A percentile compares a stretch with the other conserved stretches of the same genome.
Conservation (phyloP, 257 asterid species). For the Gentiana straminea region DNA sequence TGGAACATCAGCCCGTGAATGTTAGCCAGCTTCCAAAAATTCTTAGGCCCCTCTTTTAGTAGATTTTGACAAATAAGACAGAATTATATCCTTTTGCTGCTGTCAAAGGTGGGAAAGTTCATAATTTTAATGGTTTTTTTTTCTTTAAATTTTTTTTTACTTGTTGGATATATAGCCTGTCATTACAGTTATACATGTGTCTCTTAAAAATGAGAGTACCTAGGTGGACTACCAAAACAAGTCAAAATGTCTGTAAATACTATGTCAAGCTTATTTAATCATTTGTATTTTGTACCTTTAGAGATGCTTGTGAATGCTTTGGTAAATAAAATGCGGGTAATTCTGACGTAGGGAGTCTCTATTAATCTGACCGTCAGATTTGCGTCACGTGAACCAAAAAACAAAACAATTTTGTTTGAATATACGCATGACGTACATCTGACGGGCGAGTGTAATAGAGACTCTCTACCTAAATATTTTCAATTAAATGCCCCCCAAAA, state of each 20-base stretch:
- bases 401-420: too few species aligned
- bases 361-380: too few species aligned
- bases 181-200: constrained; percentile 1
- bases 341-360: too few species aligned
- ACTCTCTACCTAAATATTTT: too few species aligned
- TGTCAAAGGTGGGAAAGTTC: constrained; percentile 23
- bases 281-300: not conserved
- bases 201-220: too few species aligned
- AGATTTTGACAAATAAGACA: constrained; percentile 25
- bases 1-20: constrained; percentile 40
- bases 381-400: too few species aligned
- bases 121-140: constrained; percentile 1
- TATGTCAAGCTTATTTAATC: not conserved
- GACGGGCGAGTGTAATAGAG: too few species aligned
- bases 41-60: constrained; percentile 15
- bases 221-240: not conserved
- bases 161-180: not conserved
- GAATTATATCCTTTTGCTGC: constrained; percentile 22
- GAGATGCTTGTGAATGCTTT: not conserved
- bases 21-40: constrained; percentile 28
- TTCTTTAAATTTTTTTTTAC: too few species aligned
- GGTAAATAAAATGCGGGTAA: too few species aligned
- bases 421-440: too few species aligned
- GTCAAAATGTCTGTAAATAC: not conserved
- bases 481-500: too few species aligned